Evolutionary conservation across 305 asterid genomes (phyloP).

Genomic region (Fraxinus angustifolia): DNA sequence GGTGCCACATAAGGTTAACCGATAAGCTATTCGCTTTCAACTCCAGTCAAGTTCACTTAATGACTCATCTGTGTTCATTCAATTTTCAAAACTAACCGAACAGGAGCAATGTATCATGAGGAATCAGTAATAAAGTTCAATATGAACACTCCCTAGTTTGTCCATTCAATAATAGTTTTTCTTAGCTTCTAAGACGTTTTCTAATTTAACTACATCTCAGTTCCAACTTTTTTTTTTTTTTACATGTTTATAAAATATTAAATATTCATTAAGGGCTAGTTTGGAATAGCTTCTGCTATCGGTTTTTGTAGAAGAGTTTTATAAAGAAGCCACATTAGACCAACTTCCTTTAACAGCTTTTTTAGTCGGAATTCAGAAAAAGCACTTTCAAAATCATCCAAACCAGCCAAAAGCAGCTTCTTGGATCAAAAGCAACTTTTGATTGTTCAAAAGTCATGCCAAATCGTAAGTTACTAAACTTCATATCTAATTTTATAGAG

Average conservation of each 20-base stretch:
- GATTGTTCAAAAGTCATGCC: neutral
- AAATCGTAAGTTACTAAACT: neutral
- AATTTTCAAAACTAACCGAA: neutral
- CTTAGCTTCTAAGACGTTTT: constrained; percentile 4
- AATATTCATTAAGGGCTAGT: neutral
- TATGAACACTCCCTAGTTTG: neutral
- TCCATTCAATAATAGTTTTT: neutral
- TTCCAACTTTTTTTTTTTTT: neutral
- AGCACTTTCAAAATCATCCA: neutral
- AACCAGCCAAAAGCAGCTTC: neutral
- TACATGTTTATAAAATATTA: neutral
- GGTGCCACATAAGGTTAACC: neutral
- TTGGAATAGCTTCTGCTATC: neutral
- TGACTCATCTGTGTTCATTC: constrained; percentile 1
- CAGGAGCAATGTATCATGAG: neutral
- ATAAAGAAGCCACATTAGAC: neutral
- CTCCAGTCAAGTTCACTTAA: constrained; percentile 3
- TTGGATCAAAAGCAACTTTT: neutral
- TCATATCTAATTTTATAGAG: neutral
- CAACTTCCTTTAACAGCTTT: neutral
- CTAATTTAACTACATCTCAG: neutral
- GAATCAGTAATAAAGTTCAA: neutral
- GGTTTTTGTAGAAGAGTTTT: neutral
- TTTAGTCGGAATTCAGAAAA: neutral
- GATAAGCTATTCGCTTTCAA: neutral